These are phyloP conservation scores for Cyclostephanos invisitatus DNA, from an alignment of 108 stramenopile species.

Conservation along the genomic window DNA sequence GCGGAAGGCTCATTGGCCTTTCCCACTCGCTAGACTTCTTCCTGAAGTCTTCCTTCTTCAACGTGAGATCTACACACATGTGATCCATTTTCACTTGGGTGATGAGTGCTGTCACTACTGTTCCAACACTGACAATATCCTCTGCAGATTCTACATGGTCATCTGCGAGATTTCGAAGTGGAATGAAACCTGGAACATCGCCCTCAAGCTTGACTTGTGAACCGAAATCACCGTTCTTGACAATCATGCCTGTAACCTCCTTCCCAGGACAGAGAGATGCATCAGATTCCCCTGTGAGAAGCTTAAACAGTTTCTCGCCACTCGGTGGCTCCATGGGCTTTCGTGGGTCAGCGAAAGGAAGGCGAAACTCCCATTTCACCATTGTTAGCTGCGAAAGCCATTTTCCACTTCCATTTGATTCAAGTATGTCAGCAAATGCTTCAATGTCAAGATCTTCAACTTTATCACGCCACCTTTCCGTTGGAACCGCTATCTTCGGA, in stretches of 20 bases:
- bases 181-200: conserved; percentile 84
- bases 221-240: conserved; percentile 83
- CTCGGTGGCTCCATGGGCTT: conserved; percentile 78
- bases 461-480: conserved; percentile 79
- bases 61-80: conserved; percentile 85
- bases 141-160: conserved; percentile 87
- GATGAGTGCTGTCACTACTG: conserved; percentile 79
- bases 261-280: conserved; percentile 82
- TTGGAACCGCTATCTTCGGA: conserved; percentile 74
- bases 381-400: conserved; percentile 86
- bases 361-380: conserved; percentile 92
- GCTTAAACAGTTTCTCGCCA: conserved; percentile 76
- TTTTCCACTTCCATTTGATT: conserved; percentile 64
- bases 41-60: conserved; percentile 83
- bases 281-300: conserved; percentile 89
- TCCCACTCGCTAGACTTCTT: conserved; percentile 82
- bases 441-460: conserved; percentile 89
- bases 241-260: conserved; percentile 86
- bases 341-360: conserved; percentile 83
- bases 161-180: conserved; percentile 79
- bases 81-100: conserved; percentile 93
- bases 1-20: conserved; percentile 67
- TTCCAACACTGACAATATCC: conserved; percentile 77
- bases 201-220: conserved; percentile 88
- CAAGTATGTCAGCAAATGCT: conserved; percentile 80